phyloP scores from a whole-genome alignment of 257 asterid species.

The Ilex asprella region DNA sequence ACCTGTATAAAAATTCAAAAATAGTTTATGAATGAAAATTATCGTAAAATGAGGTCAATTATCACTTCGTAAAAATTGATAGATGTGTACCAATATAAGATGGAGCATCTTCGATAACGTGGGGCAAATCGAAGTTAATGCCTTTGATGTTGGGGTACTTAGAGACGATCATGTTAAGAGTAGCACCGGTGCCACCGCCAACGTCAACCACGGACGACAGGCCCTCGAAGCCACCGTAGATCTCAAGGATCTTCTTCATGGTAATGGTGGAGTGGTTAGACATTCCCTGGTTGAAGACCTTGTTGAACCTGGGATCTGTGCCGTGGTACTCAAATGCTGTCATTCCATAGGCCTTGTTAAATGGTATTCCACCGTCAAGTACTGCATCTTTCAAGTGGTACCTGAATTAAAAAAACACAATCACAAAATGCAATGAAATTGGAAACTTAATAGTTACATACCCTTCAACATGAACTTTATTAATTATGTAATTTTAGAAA shows the following conservation, averaged over 20 bases:
- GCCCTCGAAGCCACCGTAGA: constrained; percentile 60
- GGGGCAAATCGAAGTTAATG: constrained; percentile 76
- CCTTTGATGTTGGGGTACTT: constrained; percentile 63
- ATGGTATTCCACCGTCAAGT: constrained; percentile 83
- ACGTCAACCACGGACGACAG: constrained; percentile 75
- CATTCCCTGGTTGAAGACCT: constrained; percentile 80
- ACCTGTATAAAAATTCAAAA: constrained; percentile 23
- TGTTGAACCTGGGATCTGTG: constrained; percentile 68
- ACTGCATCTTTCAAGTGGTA: constrained; percentile 78
- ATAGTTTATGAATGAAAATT: too few relatives aligned
- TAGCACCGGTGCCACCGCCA: constrained; percentile 86
- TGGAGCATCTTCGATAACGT: constrained; percentile 70
- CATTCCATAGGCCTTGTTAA: constrained; percentile 84
- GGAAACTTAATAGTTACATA: too few relatives aligned
- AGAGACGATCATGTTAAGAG: constrained; percentile 59
- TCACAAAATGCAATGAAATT: not conserved
- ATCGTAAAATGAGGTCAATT: not conserved
- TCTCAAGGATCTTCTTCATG: constrained; percentile 67
- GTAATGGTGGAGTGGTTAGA: constrained; percentile 60
- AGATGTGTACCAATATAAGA: constrained; percentile 39
- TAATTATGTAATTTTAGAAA: too few relatives aligned
- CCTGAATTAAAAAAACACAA: constrained; percentile 25
- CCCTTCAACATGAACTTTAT: too few relatives aligned
- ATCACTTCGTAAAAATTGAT: not conserved
- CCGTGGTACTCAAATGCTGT: constrained; percentile 75